Percentiles rank a stretch among this genome's conserved stretches.
Evolutionary conservation across 202 grass and related monocot species (phyloP).

Genomic region (Bolboschoenoplectus hybrid): DNA sequence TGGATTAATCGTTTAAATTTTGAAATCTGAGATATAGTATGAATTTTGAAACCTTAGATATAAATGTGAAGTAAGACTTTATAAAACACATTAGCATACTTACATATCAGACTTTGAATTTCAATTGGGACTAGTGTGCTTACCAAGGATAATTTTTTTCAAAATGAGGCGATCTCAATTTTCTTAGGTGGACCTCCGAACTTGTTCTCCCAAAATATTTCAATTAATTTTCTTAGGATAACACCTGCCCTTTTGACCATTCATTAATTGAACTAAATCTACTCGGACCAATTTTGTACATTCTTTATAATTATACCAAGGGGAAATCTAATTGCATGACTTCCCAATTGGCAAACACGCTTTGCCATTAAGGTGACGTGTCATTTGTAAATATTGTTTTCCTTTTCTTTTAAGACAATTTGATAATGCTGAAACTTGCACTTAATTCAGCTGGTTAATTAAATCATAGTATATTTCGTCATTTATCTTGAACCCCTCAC

Average conservation of each 20-base stretch:
- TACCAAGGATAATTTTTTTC: not conserved
- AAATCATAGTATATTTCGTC: slow-evolving; percentile 27
- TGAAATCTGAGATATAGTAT: no score
- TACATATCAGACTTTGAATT: no score
- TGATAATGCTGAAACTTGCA: not conserved
- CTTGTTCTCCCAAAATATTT: not conserved
- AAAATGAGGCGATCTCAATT: slow-evolving; percentile 5
- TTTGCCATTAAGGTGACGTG: not conserved
- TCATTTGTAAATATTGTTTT: not conserved
- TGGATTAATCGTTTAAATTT: no score
- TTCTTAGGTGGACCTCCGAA: not conserved
- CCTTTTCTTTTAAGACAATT: not conserved
- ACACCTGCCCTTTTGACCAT: not conserved
- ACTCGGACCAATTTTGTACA: not conserved
- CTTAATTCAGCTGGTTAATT: not conserved
- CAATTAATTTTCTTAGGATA: not conserved
- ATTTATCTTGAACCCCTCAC: slow-evolving; percentile 55
- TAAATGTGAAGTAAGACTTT: no score
- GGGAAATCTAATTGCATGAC: not conserved
- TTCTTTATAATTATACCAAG: not conserved
- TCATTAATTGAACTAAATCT: not conserved
- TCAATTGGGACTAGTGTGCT: not conserved
- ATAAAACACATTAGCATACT: no score
- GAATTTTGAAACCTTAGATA: no score
- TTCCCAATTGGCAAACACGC: not conserved